Evolutionary conservation across 116 monocot species (phyloP), one percentile per base, ranked within the genome.

Genomic region (Trichopus zeylanicus): DNA sequence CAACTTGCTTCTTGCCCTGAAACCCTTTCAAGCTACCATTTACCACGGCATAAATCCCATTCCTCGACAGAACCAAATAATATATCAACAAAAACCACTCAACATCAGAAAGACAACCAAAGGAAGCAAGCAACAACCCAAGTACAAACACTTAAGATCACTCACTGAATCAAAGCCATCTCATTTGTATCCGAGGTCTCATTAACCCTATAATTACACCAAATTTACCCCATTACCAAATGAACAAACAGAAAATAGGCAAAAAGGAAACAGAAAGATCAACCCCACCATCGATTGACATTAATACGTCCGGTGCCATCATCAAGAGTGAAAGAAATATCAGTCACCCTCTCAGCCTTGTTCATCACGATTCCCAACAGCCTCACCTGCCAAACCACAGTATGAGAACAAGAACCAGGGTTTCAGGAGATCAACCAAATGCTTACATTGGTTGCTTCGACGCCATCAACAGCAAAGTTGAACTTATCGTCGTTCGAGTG

Each of bases 41-140:
- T 46, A 94, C 61, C 13, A 63, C 60, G n/a, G 84, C 89, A 83
- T 94, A 94, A 77, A 86, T 86, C 49, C 94, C 94, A 73, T 94
- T 83, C 72, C 94, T 94, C 66, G 26, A 46, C 10, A 27, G 42
- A 16, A n/a, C n/a, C n/a, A n/a, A 16, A 15, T 7, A 35, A 59
- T 6, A 19, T 12, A 57, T 1, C 1, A 28, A 55, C 16, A 6
- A 55, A 15, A 55, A 18, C 31, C 5, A 0, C 12, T 31, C 18
- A 29, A 4, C 3, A 7, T 6, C 15, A 27, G 27, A 3, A 60
- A 10, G 18, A 1, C 1, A 33, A 31, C 10, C 23, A 42, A 33
- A 23, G 1, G n/a, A 46, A 28, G 3, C 4, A 27, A 18, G 15
- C 22, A 49, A 9, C 0, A 49, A 25, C 21, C 7, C 23, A 22